A percentile compares a stretch with the other conserved stretches of the same genome.
Conservation (phyloP, 768 basidiomycete species). For the Tulasnella calospora region DNA sequence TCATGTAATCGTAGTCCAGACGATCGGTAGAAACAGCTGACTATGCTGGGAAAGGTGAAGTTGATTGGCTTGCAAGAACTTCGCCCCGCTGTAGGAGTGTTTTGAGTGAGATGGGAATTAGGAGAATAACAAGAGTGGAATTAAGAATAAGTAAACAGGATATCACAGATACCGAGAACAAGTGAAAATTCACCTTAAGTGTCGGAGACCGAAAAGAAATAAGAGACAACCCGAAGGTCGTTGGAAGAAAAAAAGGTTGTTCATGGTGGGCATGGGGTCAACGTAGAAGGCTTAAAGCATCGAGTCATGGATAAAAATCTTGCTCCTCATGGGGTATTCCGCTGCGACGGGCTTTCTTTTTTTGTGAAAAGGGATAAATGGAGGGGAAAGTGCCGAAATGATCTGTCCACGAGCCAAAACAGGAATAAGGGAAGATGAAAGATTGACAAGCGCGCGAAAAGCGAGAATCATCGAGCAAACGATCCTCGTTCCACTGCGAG, state of each 20-base stretch:
- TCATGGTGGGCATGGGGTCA: neutral
- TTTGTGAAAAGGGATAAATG: neutral
- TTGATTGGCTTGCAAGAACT: slow-evolving; percentile 10
- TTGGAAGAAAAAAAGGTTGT: neutral
- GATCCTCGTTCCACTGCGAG: neutral
- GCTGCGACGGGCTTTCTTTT: neutral
- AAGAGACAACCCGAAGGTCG: neutral
- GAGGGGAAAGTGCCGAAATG: neutral
- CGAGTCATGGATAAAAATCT: neutral
- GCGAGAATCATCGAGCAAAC: slow-evolving; percentile 6
- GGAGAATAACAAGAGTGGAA: neutral
- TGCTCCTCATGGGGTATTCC: slow-evolving; percentile 3
- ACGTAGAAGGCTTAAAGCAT: slow-evolving; percentile 3
- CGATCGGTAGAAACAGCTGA: neutral
- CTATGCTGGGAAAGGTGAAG: neutral
- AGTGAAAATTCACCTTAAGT: neutral
- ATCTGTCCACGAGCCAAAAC: slow-evolving; percentile 7
- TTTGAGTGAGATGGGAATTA: neutral
- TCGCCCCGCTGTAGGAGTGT: neutral
- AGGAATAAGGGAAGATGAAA: neutral
- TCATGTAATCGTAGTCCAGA: neutral
- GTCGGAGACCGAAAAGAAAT: neutral
- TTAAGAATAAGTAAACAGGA: slow-evolving; percentile 9
- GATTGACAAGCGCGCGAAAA: neutral
- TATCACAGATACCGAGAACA: neutral